Evolutionary conservation across 495 filamentous ascomycete species (phyloP), one percentile per base, ranked within the genome.

Genomic region (Penicillium atrosanguineum): DNA sequence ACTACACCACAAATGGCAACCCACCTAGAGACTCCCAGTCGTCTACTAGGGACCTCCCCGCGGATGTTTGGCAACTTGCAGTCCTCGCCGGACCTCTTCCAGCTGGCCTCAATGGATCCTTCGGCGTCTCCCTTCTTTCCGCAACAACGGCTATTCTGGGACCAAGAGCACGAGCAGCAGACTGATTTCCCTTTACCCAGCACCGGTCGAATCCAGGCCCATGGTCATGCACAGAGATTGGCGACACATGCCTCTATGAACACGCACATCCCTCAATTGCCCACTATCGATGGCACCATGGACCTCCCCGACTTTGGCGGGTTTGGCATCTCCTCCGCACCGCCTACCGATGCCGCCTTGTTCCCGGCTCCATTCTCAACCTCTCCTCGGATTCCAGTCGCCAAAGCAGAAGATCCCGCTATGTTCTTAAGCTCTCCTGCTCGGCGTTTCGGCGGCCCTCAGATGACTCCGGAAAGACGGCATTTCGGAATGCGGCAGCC

Each of bases 121-220:
- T 82, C 86, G 36, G 78, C 83, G 6, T 88, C 85, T 19, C 83
- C 87, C 8, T 79, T 80, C 46, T 86, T 86, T 51, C 79, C 79
- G 7, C 83, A 86, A 55, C 78, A 85, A 38, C 81, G 83, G 48
- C 66, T 86, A 23, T 91, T 91, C 63, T 94, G 89, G 88, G 90
- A 92, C 53, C 75, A 86, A 14, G 79, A 83, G 67, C 68, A 2
- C 59, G 64, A 23, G 50, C 67, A 19, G 46, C 42, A 0, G 49
- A 53, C 31, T 43, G 63, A 63, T 15, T 31, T 67, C 31, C 60
- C 65, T 19, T 44, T 69, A 12, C 56, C 56, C 8, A 46, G 28
- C 44, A 48, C 44, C 1, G 43, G n/a, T 37, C 18, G 37, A 14
- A 37, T 31, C 19, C 23, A 23, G 23, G 23, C 2, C 23, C 20